Evolutionary conservation across 192 early-diverging fungal species (phyloP).

Genomic region (Coemansia sp.): DNA sequence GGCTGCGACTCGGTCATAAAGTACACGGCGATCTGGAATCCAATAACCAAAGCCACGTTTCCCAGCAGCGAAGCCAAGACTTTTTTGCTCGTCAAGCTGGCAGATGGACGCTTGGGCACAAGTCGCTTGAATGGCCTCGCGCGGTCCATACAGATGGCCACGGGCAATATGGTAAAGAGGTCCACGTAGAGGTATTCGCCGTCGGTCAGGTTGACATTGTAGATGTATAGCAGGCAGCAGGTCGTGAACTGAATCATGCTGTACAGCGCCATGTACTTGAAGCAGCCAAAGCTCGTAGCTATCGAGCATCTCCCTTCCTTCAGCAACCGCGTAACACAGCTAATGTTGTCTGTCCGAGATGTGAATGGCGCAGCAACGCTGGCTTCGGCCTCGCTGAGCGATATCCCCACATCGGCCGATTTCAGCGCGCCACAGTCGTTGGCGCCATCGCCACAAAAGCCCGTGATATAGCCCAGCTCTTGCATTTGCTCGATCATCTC

Average conservation of each 20-base stretch:
- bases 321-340: conserved; percentile 82
- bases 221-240: conserved; percentile 86
- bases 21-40: conserved; percentile 78
- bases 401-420: conserved; percentile 92
- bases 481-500: conserved; percentile 84
- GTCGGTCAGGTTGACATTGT: conserved; percentile 84
- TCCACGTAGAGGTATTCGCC: conserved; percentile 96
- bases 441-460: conserved; percentile 98
- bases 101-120: conserved; percentile 79
- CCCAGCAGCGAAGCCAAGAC: conserved; percentile 87
- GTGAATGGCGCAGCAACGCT: conserved; percentile 99
- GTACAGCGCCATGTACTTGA: conserved; percentile 99
- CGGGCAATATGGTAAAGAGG: conserved; percentile 83
- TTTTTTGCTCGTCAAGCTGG: conserved; percentile 81
- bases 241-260: conserved; percentile 96
- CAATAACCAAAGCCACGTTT: conserved; percentile 77
- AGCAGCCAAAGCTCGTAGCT: conserved; percentile 94
- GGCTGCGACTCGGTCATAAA: conserved; percentile 69
- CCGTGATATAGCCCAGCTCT: conserved; percentile 83
- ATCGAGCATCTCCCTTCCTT: conserved; percentile 96
- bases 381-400: conserved; percentile 95
- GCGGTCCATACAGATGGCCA: conserved; percentile 84
- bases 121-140: conserved; percentile 73
- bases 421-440: conserved; percentile 97
- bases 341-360: conserved; percentile 77